Percentiles rank a stretch among this genome's conserved stretches.
Evolutionary conservation across 2,329 filamentous ascomycete species (phyloP).

Genomic region (Diaporthe vaccinii): DNA sequence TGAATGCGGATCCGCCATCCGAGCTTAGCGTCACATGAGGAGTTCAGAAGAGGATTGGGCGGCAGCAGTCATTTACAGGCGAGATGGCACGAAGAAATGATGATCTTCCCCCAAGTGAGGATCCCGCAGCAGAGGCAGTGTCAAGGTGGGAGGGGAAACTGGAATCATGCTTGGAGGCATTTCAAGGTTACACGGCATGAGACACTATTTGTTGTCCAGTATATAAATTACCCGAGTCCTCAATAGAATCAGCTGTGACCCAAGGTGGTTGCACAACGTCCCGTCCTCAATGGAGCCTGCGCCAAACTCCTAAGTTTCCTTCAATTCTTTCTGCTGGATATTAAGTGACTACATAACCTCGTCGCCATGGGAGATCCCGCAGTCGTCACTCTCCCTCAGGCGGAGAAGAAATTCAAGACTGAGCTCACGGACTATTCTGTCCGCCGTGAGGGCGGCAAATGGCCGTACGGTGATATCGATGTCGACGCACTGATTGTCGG

Average conservation of each 20-base stretch:
- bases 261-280: background rate
- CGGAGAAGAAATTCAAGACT: conserved; percentile 56
- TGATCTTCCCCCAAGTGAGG: background rate
- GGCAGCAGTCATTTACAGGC: background rate
- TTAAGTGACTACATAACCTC: background rate
- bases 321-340: background rate
- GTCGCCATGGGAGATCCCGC: conserved; percentile 44
- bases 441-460: conserved; percentile 48
- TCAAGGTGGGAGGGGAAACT: background rate
- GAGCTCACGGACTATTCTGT: conserved; percentile 56
- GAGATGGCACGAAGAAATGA: background rate
- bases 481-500: conserved; percentile 61
- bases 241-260: background rate
- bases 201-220: background rate
- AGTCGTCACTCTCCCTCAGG: background rate
- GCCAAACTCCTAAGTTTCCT: background rate
- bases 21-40: conserved; percentile 6
- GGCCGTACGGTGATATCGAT: conserved; percentile 59
- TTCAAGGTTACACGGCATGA: conserved; percentile 14
- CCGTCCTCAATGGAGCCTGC: background rate
- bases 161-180: background rate
- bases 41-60: background rate
- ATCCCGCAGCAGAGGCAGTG: background rate
- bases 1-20: conserved; percentile 24
- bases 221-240: conserved; percentile 6